Conservation (phyloP, 2,329 filamentous ascomycete species). For the Claviceps humidiphila region DNA sequence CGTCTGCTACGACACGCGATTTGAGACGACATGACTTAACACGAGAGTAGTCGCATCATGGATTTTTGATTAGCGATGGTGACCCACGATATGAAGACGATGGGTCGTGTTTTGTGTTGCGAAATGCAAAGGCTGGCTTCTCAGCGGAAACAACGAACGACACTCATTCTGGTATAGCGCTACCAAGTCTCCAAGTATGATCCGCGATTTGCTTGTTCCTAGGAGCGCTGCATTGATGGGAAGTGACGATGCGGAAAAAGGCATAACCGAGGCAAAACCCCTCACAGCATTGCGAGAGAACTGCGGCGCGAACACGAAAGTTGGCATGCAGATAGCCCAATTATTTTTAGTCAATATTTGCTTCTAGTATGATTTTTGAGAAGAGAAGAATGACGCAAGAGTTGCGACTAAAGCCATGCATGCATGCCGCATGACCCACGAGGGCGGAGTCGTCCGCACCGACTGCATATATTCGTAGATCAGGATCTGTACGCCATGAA, state of each 20-base stretch:
- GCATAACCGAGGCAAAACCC: not conserved
- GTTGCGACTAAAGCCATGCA: too few relatives aligned
- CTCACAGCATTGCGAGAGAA: not conserved
- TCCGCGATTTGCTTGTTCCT: not conserved
- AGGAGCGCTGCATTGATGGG: not conserved
- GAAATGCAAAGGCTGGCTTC: not conserved
- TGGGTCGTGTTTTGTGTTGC: not conserved
- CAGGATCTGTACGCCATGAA: too few relatives aligned
- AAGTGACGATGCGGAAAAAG: not conserved
- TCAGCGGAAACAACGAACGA: not conserved
- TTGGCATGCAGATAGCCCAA: not conserved
- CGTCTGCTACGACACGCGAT: not conserved
- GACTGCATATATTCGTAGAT: too few relatives aligned
- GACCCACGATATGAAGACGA: not conserved
- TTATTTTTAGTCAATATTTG: not conserved
- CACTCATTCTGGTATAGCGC: not conserved
- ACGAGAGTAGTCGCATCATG: not conserved
- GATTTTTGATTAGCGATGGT: not conserved
- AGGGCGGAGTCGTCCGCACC: too few relatives aligned
- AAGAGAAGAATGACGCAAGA: not conserved
- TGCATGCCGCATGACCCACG: too few relatives aligned
- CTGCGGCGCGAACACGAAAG: not conserved
- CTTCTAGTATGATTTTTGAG: not conserved
- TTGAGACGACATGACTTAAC: not conserved
- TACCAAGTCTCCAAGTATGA: not conserved